Conservation (phyloP, 345 rosid genomes). For the Dovyalis caffra region DNA sequence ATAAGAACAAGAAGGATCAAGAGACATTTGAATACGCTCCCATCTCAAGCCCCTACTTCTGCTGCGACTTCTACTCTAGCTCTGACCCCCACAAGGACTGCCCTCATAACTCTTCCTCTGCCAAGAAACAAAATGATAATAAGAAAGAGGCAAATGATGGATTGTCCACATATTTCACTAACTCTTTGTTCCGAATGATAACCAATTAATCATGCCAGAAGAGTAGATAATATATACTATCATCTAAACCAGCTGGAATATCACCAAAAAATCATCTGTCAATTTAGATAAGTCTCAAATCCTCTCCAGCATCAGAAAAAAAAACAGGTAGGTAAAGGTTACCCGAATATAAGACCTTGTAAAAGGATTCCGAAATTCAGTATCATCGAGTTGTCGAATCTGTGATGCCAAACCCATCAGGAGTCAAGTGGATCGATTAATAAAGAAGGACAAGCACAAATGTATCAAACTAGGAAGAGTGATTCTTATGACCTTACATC, state of each 20-base stretch:
- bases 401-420: background rate
- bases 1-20: background rate
- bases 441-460: background rate
- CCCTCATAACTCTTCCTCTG: background rate
- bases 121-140: too few relatives aligned
- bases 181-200: background rate
- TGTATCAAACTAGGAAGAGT: background rate
- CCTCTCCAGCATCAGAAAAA: background rate
- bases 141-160: background rate
- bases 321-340: background rate
- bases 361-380: conserved; percentile 4
- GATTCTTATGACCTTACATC: background rate
- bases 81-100: background rate
- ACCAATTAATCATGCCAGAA: background rate
- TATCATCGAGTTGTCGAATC: background rate
- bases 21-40: background rate
- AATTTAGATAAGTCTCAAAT: too few relatives aligned
- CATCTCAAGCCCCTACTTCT: background rate
- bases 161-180: background rate
- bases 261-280: too few relatives aligned
- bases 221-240: background rate
- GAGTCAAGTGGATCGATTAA: background rate
- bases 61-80: background rate
- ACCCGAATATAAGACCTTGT: background rate
- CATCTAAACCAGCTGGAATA: background rate